These are phyloP conservation scores for Inosperma sp. DNA, from an alignment of 768 basidiomycete species.

Conservation along the genomic window DNA sequence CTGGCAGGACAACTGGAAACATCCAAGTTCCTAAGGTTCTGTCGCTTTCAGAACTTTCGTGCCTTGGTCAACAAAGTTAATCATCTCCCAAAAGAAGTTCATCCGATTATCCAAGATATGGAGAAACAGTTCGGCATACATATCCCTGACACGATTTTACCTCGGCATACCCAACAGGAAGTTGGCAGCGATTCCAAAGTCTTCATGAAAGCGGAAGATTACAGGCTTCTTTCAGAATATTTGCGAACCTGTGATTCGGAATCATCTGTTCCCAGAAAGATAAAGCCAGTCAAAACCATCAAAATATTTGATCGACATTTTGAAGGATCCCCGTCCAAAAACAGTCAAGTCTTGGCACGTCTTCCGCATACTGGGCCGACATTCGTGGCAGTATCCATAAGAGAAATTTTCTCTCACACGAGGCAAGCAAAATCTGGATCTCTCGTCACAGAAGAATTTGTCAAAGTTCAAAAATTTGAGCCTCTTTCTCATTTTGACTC, in stretches of 20 bases:
- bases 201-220: background rate
- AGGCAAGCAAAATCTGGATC: background rate
- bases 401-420: background rate
- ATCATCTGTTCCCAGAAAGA: background rate
- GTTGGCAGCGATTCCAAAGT: background rate
- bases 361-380: background rate
- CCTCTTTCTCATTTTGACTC: background rate
- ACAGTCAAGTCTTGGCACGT: background rate
- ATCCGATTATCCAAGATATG: background rate
- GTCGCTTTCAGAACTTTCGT: constrained; percentile 21
- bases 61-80: constrained; percentile 7
- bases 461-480: background rate
- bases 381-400: background rate
- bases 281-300: background rate
- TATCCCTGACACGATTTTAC: background rate
- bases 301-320: background rate
- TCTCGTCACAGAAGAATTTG: background rate
- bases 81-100: background rate
- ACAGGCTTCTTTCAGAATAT: background rate
- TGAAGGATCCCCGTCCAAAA: background rate
- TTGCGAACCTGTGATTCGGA: background rate
- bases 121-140: background rate
- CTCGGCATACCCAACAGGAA: background rate
- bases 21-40: constrained; percentile 25
- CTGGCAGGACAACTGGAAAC: constrained; percentile 26